Evolutionary conservation across 1,284 basidiomycete species (phyloP), one percentile per base, ranked within the genome.

Genomic region (Sporisorium iseilematis-ciliati): DNA sequence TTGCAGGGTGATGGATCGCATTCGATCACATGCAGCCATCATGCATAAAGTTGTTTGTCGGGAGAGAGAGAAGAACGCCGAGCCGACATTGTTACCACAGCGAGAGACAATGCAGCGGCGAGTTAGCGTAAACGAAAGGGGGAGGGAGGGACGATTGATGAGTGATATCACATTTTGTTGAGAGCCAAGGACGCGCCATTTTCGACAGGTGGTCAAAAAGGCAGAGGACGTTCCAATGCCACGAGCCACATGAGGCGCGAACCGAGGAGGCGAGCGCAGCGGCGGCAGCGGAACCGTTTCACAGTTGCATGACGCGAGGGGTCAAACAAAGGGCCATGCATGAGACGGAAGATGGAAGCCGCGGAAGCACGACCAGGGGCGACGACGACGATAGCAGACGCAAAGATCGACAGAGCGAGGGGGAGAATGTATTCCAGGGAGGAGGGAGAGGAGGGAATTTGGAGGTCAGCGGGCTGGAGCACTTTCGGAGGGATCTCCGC

Each of bases 31-130:
- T 48, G 57, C 67, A 64, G 48, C n/a, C 25, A 25, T 4, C 49
- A 64, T 65, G 67, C 62, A 65, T 57, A 14, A 54, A 25, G 41
- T 55, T 64, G 66, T 69, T 69, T 69, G 61, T 69, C 33, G 66
- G 61, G 41, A 42, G 33, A 43, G 20, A 26, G 40, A 51, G 46
- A 46, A 50, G 46, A 46, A 50, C 33, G 50, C 35, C 60, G 46
- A 51, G 46, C 41, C 57, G 40, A 65, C 4, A 48, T 45, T 53
- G 55, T 45, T 53, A 51, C 40, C 45, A 51, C 55, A 31, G 49
- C 43, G 35, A 31, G 38, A 25, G 45, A 14, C 31, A 21, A 31
- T 10, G 14, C 35, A 38, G 46, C n/a, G 16, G 23, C 21, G 12
- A 20, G n/a, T 38, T 8, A n/a, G 18, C 42, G 29, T 31, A 29